These are phyloP conservation scores for Cladophialophora exuberans DNA, from an alignment of 2,329 filamentous ascomycete species.

Conservation along the genomic window DNA sequence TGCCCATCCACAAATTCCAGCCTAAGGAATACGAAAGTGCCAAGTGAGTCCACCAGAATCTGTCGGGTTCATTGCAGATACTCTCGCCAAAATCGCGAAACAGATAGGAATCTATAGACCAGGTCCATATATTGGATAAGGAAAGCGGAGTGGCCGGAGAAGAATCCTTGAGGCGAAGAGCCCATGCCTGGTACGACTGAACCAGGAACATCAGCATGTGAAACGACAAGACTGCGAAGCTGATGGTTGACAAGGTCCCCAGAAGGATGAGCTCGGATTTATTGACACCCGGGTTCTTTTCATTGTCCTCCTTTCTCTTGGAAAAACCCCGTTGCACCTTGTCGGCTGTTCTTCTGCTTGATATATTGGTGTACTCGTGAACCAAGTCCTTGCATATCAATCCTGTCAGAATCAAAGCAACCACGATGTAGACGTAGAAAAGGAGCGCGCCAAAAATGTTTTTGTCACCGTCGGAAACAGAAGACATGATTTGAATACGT, in stretches of 20 bases:
- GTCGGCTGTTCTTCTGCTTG: neutral
- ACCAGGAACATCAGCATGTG: conserved; percentile 30
- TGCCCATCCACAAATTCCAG: conserved; percentile 25
- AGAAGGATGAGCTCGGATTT: neutral
- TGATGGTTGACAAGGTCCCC: conserved; percentile 13
- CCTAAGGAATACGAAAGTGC: conserved; percentile 20
- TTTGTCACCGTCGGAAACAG: no score
- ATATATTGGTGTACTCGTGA: neutral
- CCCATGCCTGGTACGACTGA: conserved; percentile 22
- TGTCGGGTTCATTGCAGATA: conserved; percentile 10
- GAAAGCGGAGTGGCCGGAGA: neutral
- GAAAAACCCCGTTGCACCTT: no score
- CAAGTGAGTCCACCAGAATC: conserved; percentile 20
- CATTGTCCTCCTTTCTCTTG: neutral
- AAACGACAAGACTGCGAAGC: conserved; percentile 24
- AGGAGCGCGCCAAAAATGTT: conserved; percentile 15
- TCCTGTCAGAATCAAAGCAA: conserved; percentile 13
- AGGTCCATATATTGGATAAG: conserved; percentile 17
- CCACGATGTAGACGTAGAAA: conserved; percentile 23
- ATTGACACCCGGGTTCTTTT: neutral
- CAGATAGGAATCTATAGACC: conserved; percentile 20
- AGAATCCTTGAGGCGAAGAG: conserved; percentile 1
- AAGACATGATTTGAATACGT: no score
- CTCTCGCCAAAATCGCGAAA: conserved; percentile 22
- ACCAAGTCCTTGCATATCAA: conserved; percentile 14